A percentile compares a stretch with the other conserved stretches of the same genome.
Conservation (phyloP, 768 basidiomycete species). For the Pulveroboletus ravenelii region DNA sequence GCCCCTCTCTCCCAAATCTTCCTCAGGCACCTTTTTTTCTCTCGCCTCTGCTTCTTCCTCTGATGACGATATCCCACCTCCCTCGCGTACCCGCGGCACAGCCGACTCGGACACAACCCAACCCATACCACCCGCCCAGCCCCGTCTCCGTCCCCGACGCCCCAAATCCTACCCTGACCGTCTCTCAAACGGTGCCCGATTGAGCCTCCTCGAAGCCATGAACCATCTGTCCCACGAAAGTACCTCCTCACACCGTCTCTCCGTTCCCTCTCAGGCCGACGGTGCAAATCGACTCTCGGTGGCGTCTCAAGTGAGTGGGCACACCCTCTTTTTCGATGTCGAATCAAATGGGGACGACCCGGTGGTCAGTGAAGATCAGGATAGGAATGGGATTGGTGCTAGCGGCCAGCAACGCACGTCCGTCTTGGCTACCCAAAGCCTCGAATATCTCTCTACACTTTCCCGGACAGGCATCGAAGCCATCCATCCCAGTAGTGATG, state of each 20-base stretch:
- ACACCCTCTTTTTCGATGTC: constrained; percentile 25
- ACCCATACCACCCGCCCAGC: background rate
- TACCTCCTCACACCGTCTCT: background rate
- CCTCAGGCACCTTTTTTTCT: constrained; percentile 25
- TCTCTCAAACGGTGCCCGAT: constrained; percentile 15
- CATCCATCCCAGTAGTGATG: background rate
- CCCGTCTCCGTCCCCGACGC: constrained; percentile 12
- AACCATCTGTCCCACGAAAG: constrained; percentile 23
- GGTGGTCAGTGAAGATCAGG: background rate
- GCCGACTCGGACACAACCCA: background rate
- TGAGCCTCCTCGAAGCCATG: constrained; percentile 28
- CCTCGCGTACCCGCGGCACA: background rate
- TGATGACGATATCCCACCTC: constrained; percentile 12
- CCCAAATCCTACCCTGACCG: constrained; percentile 26
- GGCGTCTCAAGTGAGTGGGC: constrained; percentile 22
- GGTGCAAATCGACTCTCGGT: constrained; percentile 19
- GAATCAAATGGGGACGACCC: constrained; percentile 6
- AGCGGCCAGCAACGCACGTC: background rate
- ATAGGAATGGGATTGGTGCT: background rate
- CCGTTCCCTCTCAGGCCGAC: constrained; percentile 6
- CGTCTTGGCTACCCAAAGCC: constrained; percentile 17
- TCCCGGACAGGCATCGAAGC: constrained; percentile 17
- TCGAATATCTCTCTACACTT: constrained; percentile 21
- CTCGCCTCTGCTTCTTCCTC: constrained; percentile 7
- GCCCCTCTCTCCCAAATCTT: constrained; percentile 26